phyloP scores from a whole-genome alignment of 495 filamentous ascomycete species.

The Cairneyella variabilis region DNA sequence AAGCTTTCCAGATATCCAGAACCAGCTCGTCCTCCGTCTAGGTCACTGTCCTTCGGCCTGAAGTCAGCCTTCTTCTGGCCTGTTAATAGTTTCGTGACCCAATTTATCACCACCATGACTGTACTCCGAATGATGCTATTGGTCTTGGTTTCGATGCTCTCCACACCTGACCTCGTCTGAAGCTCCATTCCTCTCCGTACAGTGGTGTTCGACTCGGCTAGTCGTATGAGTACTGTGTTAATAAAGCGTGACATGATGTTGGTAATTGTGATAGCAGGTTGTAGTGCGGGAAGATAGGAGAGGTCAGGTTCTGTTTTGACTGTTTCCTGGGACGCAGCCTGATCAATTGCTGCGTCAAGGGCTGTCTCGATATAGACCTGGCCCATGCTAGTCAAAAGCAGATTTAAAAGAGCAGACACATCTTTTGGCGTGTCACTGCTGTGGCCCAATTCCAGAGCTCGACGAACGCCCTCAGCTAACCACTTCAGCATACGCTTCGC shows the following conservation, averaged over 20 bases:
- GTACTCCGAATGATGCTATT: constrained; percentile 82
- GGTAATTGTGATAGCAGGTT: constrained; percentile 80
- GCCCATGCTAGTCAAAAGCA: constrained; percentile 85
- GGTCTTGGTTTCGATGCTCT: constrained; percentile 83
- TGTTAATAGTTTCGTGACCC: constrained; percentile 69
- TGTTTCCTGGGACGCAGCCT: constrained; percentile 69
- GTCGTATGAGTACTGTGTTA: constrained; percentile 82
- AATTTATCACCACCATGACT: constrained; percentile 76
- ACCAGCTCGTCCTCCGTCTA: constrained; percentile 37
- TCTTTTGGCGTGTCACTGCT: constrained; percentile 91
- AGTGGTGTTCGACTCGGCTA: constrained; percentile 83
- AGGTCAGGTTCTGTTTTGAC: constrained; percentile 84
- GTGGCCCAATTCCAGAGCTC: constrained; percentile 82
- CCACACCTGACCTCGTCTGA: constrained; percentile 65
- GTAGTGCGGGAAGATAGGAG: constrained; percentile 71
- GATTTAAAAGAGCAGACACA: constrained; percentile 77
- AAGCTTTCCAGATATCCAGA: constrained; percentile 66
- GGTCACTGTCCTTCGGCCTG: constrained; percentile 79
- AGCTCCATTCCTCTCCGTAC: constrained; percentile 89
- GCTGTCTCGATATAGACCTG: constrained; percentile 93
- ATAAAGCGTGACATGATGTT: constrained; percentile 91
- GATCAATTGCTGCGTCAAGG: constrained; percentile 79
- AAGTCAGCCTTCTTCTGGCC: constrained; percentile 91
- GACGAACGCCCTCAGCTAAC: constrained; percentile 94
- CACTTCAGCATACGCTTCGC: constrained; percentile 97